Conservation (phyloP, 768 basidiomycete genomes). For the Lepiota subincarnata region DNA sequence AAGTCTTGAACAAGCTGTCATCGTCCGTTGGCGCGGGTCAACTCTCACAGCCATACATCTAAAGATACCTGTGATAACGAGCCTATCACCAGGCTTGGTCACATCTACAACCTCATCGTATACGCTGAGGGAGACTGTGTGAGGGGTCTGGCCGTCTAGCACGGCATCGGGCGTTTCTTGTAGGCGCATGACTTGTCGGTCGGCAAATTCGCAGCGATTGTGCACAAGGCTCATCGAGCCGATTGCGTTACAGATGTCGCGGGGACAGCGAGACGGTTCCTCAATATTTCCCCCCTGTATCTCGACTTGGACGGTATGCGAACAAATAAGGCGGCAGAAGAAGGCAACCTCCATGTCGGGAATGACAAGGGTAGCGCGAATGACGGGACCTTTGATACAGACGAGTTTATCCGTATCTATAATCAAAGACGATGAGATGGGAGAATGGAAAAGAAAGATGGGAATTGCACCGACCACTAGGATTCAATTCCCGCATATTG, state of each 20-base stretch:
- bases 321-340: conserved; percentile 94
- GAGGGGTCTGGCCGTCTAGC: conserved; percentile 97
- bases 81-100: conserved; percentile 92
- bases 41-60: conserved; percentile 93
- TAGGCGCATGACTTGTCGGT: conserved; percentile 90
- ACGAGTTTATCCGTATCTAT: conserved; percentile 97
- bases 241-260: conserved; percentile 84
- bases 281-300: conserved; percentile 96
- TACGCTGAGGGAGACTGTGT: conserved; percentile 94
- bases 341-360: conserved; percentile 99
- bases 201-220: conserved; percentile 95
- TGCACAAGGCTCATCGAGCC: conserved; percentile 95
- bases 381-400: conserved; percentile 93
- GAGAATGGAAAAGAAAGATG: background rate
- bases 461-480: conserved; percentile 57
- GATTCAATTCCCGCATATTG: conserved; percentile 96
- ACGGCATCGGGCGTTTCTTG: conserved; percentile 99
- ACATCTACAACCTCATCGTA: conserved; percentile 98
- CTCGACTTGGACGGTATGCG: conserved; percentile 95
- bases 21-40: conserved; percentile 84
- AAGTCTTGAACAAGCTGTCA: conserved; percentile 98
- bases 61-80: conserved; percentile 91
- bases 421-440: background rate
- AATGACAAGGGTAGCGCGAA: conserved; percentile 95
- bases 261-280: conserved; percentile 87